phyloP scores from a whole-genome alignment of 2,329 filamentous ascomycete genomes.

The Fusarium subtropicale region DNA sequence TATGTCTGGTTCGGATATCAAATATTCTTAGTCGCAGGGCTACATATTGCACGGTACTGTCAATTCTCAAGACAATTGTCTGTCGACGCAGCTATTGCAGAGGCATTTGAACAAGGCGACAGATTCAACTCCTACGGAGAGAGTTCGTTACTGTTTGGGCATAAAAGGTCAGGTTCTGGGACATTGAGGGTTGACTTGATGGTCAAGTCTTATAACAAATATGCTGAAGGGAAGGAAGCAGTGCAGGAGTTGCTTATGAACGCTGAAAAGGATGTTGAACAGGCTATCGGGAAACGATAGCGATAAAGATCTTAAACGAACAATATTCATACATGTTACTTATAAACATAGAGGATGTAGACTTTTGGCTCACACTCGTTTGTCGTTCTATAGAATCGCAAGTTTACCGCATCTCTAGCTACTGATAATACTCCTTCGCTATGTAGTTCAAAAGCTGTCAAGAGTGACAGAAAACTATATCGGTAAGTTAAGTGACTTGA shows the following conservation, averaged over 20 bases:
- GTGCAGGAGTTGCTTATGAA: not conserved
- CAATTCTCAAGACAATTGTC: not conserved
- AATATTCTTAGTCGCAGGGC: not conserved
- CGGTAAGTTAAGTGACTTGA: too few species aligned
- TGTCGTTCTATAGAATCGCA: too few species aligned
- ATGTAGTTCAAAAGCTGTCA: too few species aligned
- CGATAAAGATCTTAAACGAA: too few species aligned
- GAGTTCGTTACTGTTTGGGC: rapidly evolving
- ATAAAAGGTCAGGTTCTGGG: rapidly evolving
- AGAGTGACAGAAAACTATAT: too few species aligned
- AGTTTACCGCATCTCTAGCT: too few species aligned
- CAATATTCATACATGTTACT: too few species aligned
- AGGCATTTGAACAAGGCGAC: not conserved
- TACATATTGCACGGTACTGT: not conserved
- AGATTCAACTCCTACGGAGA: not conserved
- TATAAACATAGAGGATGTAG: too few species aligned
- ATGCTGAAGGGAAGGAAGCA: not conserved
- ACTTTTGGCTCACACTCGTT: too few species aligned
- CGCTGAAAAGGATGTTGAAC: not conserved
- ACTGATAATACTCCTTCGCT: too few species aligned
- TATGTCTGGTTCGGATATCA: not conserved
- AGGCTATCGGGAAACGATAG: not conserved
- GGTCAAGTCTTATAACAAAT: not conserved
- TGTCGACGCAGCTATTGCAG: not conserved
- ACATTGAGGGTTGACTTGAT: not conserved